These are phyloP conservation scores for Eremochloa ophiuroides DNA, from an alignment of 176 grass and related monocot species.

Conservation along the genomic window DNA sequence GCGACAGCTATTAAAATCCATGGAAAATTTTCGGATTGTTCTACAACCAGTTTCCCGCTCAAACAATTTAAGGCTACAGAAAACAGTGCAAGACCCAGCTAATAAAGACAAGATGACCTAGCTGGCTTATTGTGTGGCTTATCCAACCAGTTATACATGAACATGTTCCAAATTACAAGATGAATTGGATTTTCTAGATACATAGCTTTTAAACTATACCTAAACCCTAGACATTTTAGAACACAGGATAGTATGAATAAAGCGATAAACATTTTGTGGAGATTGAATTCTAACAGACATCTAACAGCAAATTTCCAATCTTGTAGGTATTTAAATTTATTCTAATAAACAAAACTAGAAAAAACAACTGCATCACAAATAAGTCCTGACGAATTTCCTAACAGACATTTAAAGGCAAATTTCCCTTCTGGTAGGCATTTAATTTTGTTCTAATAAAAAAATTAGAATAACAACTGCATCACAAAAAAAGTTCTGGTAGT, in stretches of 20 bases:
- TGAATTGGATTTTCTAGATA: background rate
- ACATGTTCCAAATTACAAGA: background rate
- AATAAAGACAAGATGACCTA: background rate
- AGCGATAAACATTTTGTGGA: background rate
- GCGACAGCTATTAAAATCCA: background rate
- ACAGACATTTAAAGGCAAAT: background rate
- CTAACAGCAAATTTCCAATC: background rate
- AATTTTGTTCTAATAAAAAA: background rate
- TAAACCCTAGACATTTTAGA: background rate
- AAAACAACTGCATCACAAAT: slow-evolving; percentile 6
- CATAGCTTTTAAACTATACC: background rate
- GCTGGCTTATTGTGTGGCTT: background rate
- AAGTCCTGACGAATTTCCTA: too few relatives aligned
- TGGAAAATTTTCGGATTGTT: background rate
- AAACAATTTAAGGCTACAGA: background rate
- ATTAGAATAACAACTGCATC: background rate
- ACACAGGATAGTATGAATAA: background rate
- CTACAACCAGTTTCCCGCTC: background rate
- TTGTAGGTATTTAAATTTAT: background rate
- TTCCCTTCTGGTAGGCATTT: background rate
- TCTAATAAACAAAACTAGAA: background rate
- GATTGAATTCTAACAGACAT: too few relatives aligned
- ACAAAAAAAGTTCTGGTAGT: background rate
- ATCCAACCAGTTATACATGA: background rate
- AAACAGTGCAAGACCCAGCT: background rate